Conservation (phyloP, 78 protist species). For the Acrasis kona region DNA sequence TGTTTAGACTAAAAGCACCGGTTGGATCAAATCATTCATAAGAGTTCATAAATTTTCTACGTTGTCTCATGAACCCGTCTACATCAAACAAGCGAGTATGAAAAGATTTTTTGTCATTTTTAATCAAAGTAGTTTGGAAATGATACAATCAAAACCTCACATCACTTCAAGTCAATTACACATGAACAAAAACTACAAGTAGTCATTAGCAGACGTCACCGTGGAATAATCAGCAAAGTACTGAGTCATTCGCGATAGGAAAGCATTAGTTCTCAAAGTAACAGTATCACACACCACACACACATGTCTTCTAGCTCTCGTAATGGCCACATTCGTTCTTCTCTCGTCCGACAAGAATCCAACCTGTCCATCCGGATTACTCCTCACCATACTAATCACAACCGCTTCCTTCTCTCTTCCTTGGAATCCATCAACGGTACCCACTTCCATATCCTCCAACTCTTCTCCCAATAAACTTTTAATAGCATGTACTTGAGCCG, state of each 20-base stretch:
- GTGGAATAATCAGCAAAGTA: neutral
- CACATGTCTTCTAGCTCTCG: conserved; percentile 17
- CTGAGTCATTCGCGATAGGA: neutral
- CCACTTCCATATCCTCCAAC: neutral
- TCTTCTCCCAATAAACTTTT: neutral
- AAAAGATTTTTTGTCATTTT: no score
- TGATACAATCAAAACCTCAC: no score
- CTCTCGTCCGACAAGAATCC: conserved; percentile 21
- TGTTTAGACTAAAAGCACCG: no score
- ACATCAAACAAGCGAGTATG: no score
- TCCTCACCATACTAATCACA: conserved; percentile 9
- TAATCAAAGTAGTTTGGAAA: no score
- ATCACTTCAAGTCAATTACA: no score
- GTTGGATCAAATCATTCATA: no score
- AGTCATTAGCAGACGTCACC: neutral
- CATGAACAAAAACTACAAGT: neutral
- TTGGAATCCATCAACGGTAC: conserved; percentile 31
- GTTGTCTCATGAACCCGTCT: no score
- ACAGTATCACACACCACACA: neutral
- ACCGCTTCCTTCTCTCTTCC: conserved; percentile 29
- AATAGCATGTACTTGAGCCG: conserved; percentile 32
- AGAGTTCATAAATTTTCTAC: no score
- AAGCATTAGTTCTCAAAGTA: neutral
- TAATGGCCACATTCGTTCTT: conserved; percentile 22
- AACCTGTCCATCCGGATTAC: neutral